Evolutionary conservation across 805 yeast genomes (phyloP).

Genomic region (Candida succiphila): DNA sequence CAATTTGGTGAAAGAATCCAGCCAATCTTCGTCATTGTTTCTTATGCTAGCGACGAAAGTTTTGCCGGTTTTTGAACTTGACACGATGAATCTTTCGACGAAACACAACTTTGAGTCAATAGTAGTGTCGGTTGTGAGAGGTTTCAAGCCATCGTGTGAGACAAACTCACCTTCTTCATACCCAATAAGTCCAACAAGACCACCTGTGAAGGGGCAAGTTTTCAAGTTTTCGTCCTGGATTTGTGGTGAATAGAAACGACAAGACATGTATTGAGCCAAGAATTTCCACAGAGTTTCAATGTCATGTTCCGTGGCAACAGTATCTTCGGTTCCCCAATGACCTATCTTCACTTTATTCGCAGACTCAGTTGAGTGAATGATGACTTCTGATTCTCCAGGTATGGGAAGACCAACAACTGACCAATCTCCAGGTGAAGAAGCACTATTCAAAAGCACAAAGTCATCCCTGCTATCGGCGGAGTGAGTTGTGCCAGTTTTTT

Average conservation of each 20-base stretch:
- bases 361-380: constrained; percentile 53
- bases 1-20: constrained; percentile 16
- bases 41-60: constrained; percentile 45
- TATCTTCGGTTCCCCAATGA: constrained; percentile 15
- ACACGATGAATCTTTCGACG: constrained; percentile 52
- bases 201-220: constrained; percentile 78
- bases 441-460: constrained; percentile 63
- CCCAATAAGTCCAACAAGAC: constrained; percentile 74
- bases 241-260: constrained; percentile 19
- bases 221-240: constrained; percentile 18
- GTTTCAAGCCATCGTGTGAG: constrained; percentile 21
- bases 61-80: constrained; percentile 34
- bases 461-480: constrained; percentile 27
- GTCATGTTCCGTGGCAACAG: background rate
- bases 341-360: constrained; percentile 16
- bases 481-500: constrained; percentile 3
- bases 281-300: constrained; percentile 31
- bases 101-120: constrained; percentile 75
- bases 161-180: constrained; percentile 76
- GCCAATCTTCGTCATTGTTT: constrained; percentile 29
- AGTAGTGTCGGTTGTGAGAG: constrained; percentile 27
- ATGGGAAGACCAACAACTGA: constrained; percentile 73
- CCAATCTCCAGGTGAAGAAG: constrained; percentile 81
- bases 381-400: constrained; percentile 29
- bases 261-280: constrained; percentile 38